These are phyloP conservation scores for Bromus sterilis DNA, from an alignment of 176 grass and related monocot genomes.

Conservation along the genomic window DNA sequence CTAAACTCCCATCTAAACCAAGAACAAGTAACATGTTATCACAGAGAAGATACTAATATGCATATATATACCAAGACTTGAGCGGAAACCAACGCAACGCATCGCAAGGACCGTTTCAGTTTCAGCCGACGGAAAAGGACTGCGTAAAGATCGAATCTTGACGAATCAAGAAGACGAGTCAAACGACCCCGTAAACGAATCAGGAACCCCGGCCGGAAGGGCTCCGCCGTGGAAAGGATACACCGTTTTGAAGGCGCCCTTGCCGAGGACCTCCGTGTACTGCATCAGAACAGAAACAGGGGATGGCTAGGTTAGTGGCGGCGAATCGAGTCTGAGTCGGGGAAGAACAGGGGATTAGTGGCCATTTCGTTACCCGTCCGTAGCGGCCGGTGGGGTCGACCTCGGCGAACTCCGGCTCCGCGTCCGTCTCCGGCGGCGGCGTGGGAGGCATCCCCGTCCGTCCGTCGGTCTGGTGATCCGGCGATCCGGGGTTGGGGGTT, in stretches of 20 bases:
- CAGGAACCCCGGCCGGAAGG: too few relatives aligned
- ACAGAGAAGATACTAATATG: too few relatives aligned
- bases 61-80: neutral
- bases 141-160: slow-evolving; percentile 6
- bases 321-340: too few relatives aligned
- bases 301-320: too few relatives aligned
- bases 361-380: slow-evolving; percentile 43
- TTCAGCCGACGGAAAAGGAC: too few relatives aligned
- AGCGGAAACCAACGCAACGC: too few relatives aligned
- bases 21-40: neutral
- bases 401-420: slow-evolving; percentile 60
- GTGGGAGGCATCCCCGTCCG: slow-evolving; percentile 21
- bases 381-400: slow-evolving; percentile 71
- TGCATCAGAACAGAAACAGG: slow-evolving; percentile 11
- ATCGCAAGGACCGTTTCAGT: too few relatives aligned
- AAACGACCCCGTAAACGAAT: neutral
- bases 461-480: neutral
- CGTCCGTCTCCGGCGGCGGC: slow-evolving; percentile 2
- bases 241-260: slow-evolving; percentile 80
- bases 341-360: too few relatives aligned
- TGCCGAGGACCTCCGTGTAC: slow-evolving; percentile 69
- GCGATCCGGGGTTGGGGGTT: neutral
- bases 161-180: neutral
- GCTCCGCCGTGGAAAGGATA: slow-evolving; percentile 34
- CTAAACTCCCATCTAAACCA: neutral